Evolutionary conservation across 495 filamentous ascomycete genomes (phyloP), one percentile per base, ranked within the genome.

Genomic region (Penicillium soppii): DNA sequence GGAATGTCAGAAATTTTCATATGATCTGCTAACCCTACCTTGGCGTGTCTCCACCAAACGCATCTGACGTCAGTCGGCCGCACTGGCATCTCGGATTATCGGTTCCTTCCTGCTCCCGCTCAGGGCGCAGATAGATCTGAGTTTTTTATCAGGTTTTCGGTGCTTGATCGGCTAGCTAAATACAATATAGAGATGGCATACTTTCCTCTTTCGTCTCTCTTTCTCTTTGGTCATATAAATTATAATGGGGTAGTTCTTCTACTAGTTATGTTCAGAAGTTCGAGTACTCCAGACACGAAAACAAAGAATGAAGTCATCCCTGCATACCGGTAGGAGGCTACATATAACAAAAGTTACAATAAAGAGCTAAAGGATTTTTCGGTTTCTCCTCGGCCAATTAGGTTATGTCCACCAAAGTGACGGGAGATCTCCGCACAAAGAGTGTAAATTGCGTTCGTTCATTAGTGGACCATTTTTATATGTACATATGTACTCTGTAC

Each of bases 361-460:
- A 20, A 47, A 23, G 12, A n/a, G n/a, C n/a, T n/a, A n/a, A n/a
- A n/a, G n/a, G n/a, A n/a, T n/a, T n/a, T n/a, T n/a, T n/a, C n/a
- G n/a, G n/a, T n/a, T n/a, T n/a, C n/a, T n/a, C n/a, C n/a, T n/a
- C n/a, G 10, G 13, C 30, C 43, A 46, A 46, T 16, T 13, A 46
- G 7, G 10, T 5, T 15, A 32, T 15, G 20, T 5, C 27, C 22
- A 16, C 7, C 19, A 4, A 5, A 45, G 7, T 8, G n/a, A n/a
- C 43, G 43, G 43, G 43, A 46, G 43, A 46, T 46, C 43, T 33
- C 13, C 43, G 16, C 5, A 4, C 42, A 46, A n/a, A n/a, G n/a
- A n/a, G n/a, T n/a, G n/a, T 36, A 16, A 46, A 36, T 30, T 7
- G 43, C 33, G 23, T 23, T 35, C 7, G 13, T 22, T 23, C n/a